Conservation (phyloP, 2,329 filamentous ascomycete genomes). For the Rhinocladiella mackenziei region DNA sequence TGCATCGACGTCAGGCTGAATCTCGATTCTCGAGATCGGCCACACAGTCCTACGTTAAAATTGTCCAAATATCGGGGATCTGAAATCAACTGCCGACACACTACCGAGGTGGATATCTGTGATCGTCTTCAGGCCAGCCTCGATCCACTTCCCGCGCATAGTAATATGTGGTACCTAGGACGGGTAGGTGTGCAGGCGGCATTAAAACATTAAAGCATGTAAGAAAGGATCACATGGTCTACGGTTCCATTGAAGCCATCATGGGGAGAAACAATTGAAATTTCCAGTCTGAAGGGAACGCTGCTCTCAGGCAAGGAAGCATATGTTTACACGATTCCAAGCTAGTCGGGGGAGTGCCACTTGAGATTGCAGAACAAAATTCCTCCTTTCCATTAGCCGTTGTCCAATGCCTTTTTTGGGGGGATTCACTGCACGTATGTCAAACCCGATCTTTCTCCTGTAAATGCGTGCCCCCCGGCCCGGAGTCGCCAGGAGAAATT, state of each 20-base stretch:
- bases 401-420: slow-evolving; percentile 23
- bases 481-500: slow-evolving; percentile 16
- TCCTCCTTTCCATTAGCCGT: slow-evolving; percentile 17
- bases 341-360: slow-evolving; percentile 15
- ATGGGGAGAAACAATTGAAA: slow-evolving; percentile 17
- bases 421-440: slow-evolving; percentile 8
- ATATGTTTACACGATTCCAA: slow-evolving; percentile 27
- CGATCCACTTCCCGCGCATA: too few species aligned
- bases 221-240: neutral
- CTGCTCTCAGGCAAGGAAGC: slow-evolving; percentile 14
- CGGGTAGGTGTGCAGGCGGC: neutral
- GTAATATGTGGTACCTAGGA: too few species aligned
- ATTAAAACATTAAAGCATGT: neutral
- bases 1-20: neutral
- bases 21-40: neutral
- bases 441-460: slow-evolving; percentile 17
- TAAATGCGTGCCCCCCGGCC: slow-evolving; percentile 15
- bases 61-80: neutral
- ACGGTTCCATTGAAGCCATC: neutral
- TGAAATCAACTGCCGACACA: slow-evolving; percentile 13
- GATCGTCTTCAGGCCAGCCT: too few species aligned
- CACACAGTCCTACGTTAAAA: neutral
- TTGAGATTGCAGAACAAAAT: slow-evolving; percentile 25
- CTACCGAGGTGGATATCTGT: too few species aligned
- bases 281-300: slow-evolving; percentile 23